A percentile compares a stretch with the other conserved stretches of the same genome.
phyloP scores from a whole-genome alignment of 2,329 filamentous ascomycete species.

The Parafenestella ontariensis region DNA sequence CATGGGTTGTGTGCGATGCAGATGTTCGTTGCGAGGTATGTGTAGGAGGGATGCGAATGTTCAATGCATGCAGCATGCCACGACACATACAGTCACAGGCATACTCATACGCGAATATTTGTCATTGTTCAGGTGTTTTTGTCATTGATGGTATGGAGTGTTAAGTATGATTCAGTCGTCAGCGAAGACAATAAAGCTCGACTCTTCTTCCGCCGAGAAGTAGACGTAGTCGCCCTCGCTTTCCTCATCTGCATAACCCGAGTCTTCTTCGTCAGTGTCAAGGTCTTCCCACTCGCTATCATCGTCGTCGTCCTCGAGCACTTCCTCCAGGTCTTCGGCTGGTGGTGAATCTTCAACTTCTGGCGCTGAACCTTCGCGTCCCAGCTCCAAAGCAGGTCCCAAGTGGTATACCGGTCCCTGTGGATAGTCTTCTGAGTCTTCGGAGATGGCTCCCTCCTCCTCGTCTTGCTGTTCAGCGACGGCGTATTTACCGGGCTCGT shows the following conservation, averaged over 20 bases:
- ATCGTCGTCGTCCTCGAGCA: constrained; percentile 20
- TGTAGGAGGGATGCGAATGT: no score
- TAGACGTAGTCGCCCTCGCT: constrained; percentile 18
- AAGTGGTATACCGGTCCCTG: constrained; percentile 9
- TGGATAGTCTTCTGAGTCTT: constrained; percentile 31
- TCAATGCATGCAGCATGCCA: no score
- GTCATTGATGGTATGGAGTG: not conserved
- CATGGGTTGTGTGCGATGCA: no score
- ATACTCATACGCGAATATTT: no score
- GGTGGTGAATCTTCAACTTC: not conserved
- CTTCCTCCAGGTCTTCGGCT: constrained; percentile 6
- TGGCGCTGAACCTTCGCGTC: not conserved
- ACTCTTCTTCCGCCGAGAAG: constrained; percentile 25
- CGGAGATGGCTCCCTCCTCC: constrained; percentile 17
- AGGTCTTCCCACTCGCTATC: constrained; percentile 36
- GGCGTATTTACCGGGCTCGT: constrained; percentile 37
- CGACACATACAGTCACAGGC: no score
- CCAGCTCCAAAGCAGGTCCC: not conserved
- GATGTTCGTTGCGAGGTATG: no score
- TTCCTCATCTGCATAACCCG: not conserved
- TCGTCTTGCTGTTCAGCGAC: constrained; percentile 6
- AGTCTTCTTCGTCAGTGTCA: constrained; percentile 20
- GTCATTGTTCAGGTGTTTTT: not conserved
- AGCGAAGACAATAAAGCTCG: constrained; percentile 32
- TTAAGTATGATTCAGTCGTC: constrained; percentile 20